Evolutionary conservation across 2,329 filamentous ascomycete species (phyloP), one percentile per base, ranked within the genome.

Genomic region (Eurotiales sp.): DNA sequence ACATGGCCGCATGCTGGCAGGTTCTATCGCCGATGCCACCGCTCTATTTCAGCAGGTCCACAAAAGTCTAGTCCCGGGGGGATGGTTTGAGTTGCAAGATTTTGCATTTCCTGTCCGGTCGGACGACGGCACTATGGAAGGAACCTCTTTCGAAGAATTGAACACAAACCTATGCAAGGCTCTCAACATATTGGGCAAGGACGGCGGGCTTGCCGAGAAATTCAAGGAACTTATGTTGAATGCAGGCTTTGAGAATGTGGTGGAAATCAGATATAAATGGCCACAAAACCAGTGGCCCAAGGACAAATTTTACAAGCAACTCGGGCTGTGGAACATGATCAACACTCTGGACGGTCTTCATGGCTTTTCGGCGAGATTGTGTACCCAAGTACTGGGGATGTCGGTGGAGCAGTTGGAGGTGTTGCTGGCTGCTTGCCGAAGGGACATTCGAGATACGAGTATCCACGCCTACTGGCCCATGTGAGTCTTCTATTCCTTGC

Each of bases 81-180:
- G 73, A 8, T 76, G 70, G 64, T 41, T 74, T 3, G 73, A 75
- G 47, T 60, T 72, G 4, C 68, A 73, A n/a, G 77, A 46, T 23
- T 45, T 45, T 45, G 17, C 43, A 21, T 45, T 45, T n/a, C 43
- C 43, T 14, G 43, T 45, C 27, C 43, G 43, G 29, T 34, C 43
- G 7, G 43, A 36, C 19, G 43, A 45, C 43, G 43, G 27, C 8
- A 45, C 29, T 14, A 45, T 45, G 43, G 23, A 34, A 8, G 43
- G 43, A 12, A 45, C 29, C 7, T 21, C 43, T n/a, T 45, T 45
- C 12, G 29, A 45, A 34, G 29, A 34, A 23, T 29, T 45, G 23
- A 36, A 45, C 29, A 29, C 32, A 22, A 45, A 45, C 8, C 42
- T 45, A n/a, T 17, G 15, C 27, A 32, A 45, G 21, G 42, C 42